A percentile compares a stretch with the other conserved stretches of the same genome.
Evolutionary conservation across 305 asterid genomes (phyloP).

Genomic region (Striga hermonthica): DNA sequence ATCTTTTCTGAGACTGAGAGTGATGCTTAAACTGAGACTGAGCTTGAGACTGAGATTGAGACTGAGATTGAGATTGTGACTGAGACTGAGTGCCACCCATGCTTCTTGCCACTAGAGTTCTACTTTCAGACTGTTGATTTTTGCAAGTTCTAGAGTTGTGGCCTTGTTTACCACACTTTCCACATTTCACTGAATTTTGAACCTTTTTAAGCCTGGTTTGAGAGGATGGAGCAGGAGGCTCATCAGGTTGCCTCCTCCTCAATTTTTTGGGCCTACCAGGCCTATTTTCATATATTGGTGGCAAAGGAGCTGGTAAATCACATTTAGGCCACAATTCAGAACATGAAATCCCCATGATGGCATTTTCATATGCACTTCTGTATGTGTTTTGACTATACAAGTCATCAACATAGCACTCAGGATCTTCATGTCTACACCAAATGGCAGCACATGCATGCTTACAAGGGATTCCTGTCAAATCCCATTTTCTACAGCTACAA

Average conservation of each 20-base stretch:
- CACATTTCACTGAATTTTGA: not conserved
- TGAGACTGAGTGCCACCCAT: too few species aligned
- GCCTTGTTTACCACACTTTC: not conserved
- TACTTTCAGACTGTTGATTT: too few species aligned
- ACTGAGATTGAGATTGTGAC: too few species aligned
- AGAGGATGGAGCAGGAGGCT: not conserved
- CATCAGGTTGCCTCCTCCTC: not conserved
- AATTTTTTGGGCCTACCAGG: not conserved
- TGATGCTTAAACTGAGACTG: too few species aligned
- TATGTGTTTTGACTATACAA: not conserved
- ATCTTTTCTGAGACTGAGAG: too few species aligned
- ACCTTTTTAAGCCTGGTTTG: not conserved
- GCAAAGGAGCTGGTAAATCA: not conserved
- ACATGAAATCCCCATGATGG: not conserved
- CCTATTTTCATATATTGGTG: not conserved
- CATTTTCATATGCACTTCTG: not conserved
- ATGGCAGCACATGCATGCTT: not conserved
- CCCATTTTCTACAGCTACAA: not conserved
- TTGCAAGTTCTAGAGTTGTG: not conserved
- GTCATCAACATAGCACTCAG: not conserved
- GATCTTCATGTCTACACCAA: not conserved
- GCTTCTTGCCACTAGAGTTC: too few species aligned
- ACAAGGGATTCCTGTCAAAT: not conserved
- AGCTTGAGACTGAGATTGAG: too few species aligned
- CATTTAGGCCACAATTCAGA: slow-evolving; percentile 1